Conservation (phyloP, 345 rosid genomes). For the Syzygium jambos region DNA sequence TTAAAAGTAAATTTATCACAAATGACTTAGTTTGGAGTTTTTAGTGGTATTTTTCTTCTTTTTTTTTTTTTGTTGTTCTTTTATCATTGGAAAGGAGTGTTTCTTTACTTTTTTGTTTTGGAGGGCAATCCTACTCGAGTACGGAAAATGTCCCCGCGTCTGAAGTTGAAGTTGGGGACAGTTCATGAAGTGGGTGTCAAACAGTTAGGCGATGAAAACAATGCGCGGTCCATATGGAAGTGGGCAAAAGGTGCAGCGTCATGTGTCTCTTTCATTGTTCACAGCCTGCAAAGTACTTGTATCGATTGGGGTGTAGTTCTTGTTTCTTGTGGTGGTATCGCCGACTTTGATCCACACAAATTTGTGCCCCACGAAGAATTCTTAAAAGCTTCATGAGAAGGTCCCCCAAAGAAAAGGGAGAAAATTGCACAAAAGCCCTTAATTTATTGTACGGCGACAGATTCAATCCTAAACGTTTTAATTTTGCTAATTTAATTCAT, state of each 20-base stretch:
- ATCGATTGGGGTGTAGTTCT: background rate
- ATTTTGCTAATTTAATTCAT: too few relatives aligned
- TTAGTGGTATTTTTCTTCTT: too few relatives aligned
- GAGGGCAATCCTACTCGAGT: background rate
- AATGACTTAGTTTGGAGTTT: too few relatives aligned
- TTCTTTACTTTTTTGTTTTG: background rate
- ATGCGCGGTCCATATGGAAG: background rate
- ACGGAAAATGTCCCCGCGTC: background rate
- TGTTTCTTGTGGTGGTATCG: background rate
- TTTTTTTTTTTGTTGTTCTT: background rate
- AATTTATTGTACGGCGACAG: too few relatives aligned
- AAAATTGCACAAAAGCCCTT: too few relatives aligned
- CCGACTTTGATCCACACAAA: background rate
- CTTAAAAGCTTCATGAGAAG: background rate
- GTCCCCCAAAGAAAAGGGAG: background rate
- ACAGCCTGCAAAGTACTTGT: background rate
- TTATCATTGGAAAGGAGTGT: background rate
- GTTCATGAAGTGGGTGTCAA: background rate
- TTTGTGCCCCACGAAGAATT: background rate
- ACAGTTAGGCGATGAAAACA: background rate
- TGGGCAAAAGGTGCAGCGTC: background rate
- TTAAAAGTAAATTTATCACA: too few relatives aligned
- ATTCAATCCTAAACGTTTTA: too few relatives aligned
- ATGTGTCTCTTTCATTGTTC: background rate
- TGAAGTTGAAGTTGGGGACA: background rate